phyloP scores from a whole-genome alignment of 805 yeast species.

The Monosporozyma aquatica region DNA sequence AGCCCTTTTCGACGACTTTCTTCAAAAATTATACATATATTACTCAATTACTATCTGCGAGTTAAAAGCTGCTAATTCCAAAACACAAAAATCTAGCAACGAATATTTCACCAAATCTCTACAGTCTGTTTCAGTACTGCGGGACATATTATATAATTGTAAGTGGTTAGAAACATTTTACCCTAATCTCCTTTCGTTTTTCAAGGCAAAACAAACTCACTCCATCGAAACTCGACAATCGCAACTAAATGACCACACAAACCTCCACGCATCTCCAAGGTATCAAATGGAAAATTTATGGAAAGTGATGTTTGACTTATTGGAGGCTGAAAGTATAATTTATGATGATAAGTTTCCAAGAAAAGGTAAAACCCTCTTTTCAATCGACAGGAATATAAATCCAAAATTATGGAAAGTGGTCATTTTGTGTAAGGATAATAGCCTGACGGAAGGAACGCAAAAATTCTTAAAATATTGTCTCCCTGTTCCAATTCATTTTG shows the following conservation, averaged over 20 bases:
- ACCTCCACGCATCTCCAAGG: too few relatives aligned
- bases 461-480: conserved; percentile 12
- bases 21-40: conserved; percentile 12
- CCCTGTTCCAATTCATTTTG: conserved; percentile 16
- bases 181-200: conserved; percentile 13
- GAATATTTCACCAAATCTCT: not conserved
- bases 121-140: conserved; percentile 7
- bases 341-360: conserved; percentile 9
- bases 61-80: conserved; percentile 9
- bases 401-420: conserved; percentile 15
- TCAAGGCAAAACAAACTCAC: too few relatives aligned
- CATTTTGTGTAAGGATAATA: conserved; percentile 8
- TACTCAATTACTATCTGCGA: conserved; percentile 13
- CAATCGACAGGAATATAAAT: conserved; percentile 6
- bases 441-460: conserved; percentile 9
- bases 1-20: conserved; percentile 14
- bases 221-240: too few relatives aligned
- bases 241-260: not conserved
- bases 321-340: conserved; percentile 7
- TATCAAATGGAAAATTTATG: not conserved
- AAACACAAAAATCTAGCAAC: not conserved
- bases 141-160: conserved; percentile 11
- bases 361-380: conserved; percentile 7
- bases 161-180: conserved; percentile 12
- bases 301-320: conserved; percentile 1